Conservation (phyloP, 2,329 filamentous ascomycete species). For the Colletotrichum lupini region DNA sequence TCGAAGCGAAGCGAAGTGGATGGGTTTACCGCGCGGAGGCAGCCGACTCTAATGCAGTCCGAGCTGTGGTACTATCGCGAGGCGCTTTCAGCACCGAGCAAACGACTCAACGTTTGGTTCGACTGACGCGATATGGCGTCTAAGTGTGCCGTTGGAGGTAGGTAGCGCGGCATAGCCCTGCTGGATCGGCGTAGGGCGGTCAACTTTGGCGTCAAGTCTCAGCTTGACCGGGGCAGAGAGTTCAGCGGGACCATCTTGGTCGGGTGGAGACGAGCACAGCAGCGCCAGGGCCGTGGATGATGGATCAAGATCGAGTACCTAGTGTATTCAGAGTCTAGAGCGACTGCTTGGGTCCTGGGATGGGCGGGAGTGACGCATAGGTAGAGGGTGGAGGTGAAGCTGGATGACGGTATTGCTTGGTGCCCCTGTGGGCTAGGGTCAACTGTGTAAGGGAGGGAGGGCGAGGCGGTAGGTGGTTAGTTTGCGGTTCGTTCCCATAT, state of each 20-base stretch:
- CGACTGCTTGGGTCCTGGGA: neutral
- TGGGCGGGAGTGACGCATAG: neutral
- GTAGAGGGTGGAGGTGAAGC: neutral
- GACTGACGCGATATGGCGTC: neutral
- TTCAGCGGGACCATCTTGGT: constrained; percentile 1
- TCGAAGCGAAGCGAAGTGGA: neutral
- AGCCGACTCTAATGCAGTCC: neutral
- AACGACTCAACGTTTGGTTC: neutral
- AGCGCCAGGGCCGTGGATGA: neutral
- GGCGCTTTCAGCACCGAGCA: neutral
- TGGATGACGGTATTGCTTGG: neutral
- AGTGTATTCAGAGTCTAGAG: neutral
- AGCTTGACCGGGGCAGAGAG: constrained; percentile 18
- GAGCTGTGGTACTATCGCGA: neutral
- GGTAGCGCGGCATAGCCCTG: constrained; percentile 11
- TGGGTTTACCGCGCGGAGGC: neutral
- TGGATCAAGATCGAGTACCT: neutral
- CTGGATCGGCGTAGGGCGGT: neutral
- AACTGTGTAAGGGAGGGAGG: neutral
- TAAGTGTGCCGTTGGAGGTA: neutral
- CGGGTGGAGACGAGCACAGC: neutral
- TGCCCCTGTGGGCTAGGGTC: neutral
- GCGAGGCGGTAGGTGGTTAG: constrained; percentile 1
- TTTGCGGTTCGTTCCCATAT: neutral
- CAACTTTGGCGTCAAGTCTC: constrained; percentile 1